phyloP scores from a whole-genome alignment of 73 alveolate genomes.

The Uronychia setigera region DNA sequence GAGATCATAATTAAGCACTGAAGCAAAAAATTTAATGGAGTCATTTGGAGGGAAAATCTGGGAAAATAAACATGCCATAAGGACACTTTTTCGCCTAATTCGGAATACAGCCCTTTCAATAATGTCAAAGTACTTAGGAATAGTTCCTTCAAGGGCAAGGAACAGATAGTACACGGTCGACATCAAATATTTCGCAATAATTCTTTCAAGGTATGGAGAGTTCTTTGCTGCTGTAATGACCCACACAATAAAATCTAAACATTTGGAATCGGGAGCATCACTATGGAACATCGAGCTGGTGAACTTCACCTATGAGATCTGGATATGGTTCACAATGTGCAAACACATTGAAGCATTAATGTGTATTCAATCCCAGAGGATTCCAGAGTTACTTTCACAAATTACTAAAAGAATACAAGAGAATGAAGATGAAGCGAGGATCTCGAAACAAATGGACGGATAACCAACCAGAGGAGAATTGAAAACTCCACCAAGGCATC shows the following conservation, averaged over 20 bases:
- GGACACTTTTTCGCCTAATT: not conserved
- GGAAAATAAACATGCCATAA: not conserved
- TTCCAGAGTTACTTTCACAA: not conserved
- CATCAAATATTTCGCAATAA: not conserved
- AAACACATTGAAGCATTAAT: not conserved
- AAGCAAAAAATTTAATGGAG: not conserved
- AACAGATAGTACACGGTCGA: not conserved
- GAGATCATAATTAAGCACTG: not conserved
- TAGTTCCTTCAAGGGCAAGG: slow-evolving; percentile 2
- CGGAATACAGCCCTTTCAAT: not conserved
- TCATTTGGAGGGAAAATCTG: not conserved
- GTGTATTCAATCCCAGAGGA: not conserved
- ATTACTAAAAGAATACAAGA: not conserved
- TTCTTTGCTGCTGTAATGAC: not conserved
- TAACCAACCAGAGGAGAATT: not conserved
- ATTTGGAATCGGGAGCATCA: not conserved
- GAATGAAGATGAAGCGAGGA: not conserved
- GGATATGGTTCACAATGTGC: not conserved
- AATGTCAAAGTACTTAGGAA: not conserved
- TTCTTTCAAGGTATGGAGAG: not conserved
- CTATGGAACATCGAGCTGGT: not conserved
- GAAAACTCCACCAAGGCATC: not conserved
- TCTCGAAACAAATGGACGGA: not conserved
- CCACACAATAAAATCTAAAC: not conserved
- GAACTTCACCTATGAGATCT: not conserved